Evolutionary conservation across 495 filamentous ascomycete genomes (phyloP).

Genomic region (Tetracladium setigerum): DNA sequence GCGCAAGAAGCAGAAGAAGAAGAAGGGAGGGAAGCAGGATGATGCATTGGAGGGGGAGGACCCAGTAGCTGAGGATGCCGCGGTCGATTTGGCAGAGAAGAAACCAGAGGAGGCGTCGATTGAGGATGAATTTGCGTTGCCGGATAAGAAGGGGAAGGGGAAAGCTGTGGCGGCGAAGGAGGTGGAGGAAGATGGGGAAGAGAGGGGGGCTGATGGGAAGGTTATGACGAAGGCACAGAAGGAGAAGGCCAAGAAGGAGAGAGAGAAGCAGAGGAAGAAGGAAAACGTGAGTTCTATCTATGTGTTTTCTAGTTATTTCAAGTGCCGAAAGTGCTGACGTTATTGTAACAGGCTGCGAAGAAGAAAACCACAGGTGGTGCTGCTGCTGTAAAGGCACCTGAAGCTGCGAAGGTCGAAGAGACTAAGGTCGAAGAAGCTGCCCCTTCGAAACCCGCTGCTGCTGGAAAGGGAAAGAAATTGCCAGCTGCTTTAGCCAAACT

Average conservation of each 20-base stretch:
- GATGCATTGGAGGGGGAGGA: conserved; percentile 72
- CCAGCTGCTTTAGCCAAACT: conserved; percentile 70
- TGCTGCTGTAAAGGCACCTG: conserved; percentile 42
- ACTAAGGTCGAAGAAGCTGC: conserved; percentile 27
- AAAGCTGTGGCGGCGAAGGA: conserved; percentile 49
- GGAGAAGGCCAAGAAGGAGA: conserved; percentile 90
- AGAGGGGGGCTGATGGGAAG: conserved; percentile 48
- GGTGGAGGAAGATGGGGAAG: conserved; percentile 44
- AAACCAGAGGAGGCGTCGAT: conserved; percentile 76
- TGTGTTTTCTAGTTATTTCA: conserved; percentile 4
- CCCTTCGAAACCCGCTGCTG: conserved; percentile 28
- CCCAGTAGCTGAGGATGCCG: conserved; percentile 35
- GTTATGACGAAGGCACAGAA: conserved; percentile 94
- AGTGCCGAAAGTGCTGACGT: conserved; percentile 9
- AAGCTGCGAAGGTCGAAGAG: conserved; percentile 33
- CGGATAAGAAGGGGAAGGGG: conserved; percentile 87
- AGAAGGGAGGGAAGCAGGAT: conserved; percentile 74
- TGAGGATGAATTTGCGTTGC: conserved; percentile 81
- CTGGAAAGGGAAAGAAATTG: conserved; percentile 89
- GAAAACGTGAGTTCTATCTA: conserved; percentile 54
- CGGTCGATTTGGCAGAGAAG: conserved; percentile 51
- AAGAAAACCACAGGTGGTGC: conserved; percentile 51
- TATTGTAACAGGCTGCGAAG: conserved; percentile 49
- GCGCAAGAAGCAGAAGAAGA: conserved; percentile 84
- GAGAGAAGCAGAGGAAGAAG: conserved; percentile 92